phyloP scores from a whole-genome alignment of 2,329 filamentous ascomycete genomes.

The Microthyrium microscopicum region DNA sequence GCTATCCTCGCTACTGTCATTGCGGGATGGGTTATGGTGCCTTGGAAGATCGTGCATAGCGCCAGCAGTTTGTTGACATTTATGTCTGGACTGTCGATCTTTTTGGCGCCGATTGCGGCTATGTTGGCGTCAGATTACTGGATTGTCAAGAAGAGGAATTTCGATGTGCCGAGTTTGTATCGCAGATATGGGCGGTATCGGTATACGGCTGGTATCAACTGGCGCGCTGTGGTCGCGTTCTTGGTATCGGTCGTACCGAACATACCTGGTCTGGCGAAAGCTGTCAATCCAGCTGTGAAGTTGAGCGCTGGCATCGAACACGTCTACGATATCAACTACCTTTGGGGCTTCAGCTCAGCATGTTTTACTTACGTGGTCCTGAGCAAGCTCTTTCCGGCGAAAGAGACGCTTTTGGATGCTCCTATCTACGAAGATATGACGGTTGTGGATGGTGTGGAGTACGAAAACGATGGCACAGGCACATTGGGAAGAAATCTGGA shows the following conservation, averaged over 20 bases:
- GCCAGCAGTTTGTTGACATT: slow-evolving; percentile 9
- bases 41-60: slow-evolving; percentile 12
- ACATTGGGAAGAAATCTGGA: too few relatives aligned
- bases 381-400: slow-evolving; percentile 18
- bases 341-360: slow-evolving; percentile 22
- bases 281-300: slow-evolving; percentile 7
- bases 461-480: slow-evolving; percentile 5
- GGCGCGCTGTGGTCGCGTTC: slow-evolving; percentile 8
- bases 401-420: slow-evolving; percentile 12
- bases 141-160: slow-evolving; percentile 11
- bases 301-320: slow-evolving; percentile 15
- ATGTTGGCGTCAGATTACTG: slow-evolving; percentile 8
- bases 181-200: slow-evolving; percentile 6
- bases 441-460: slow-evolving; percentile 13
- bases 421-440: slow-evolving; percentile 16
- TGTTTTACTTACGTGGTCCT: slow-evolving; percentile 18
- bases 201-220: slow-evolving; percentile 7
- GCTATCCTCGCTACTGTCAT: slow-evolving; percentile 7
- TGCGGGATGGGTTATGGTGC: slow-evolving; percentile 8
- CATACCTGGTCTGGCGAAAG: slow-evolving; percentile 10
- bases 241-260: slow-evolving; percentile 11
- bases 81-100: slow-evolving; percentile 13
- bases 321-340: slow-evolving; percentile 21
- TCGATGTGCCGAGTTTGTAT: slow-evolving; percentile 14
- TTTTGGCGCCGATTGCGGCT: slow-evolving; percentile 13